These are phyloP conservation scores for Prillingera fragicola DNA, from an alignment of 1,284 basidiomycete species.

Conservation along the genomic window DNA sequence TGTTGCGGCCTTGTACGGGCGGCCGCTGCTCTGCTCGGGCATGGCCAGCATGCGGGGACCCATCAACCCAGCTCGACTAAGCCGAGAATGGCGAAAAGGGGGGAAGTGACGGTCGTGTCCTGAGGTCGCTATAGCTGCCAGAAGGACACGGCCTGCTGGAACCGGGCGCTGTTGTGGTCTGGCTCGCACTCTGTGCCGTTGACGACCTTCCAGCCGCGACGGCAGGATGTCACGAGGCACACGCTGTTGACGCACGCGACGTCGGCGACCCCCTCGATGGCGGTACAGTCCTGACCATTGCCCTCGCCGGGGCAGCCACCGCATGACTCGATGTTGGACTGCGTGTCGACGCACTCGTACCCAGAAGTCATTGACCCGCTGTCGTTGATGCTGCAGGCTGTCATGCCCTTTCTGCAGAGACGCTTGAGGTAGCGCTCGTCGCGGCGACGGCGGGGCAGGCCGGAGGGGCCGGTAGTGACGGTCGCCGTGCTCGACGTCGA, in stretches of 20 bases:
- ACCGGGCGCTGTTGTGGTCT: too few species aligned
- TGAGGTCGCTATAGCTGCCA: too few species aligned
- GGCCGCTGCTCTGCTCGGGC: too few species aligned
- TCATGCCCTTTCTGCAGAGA: slow-evolving; percentile 7
- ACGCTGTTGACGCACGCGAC: slow-evolving; percentile 16
- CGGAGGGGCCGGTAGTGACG: slow-evolving; percentile 9
- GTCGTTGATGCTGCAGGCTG: slow-evolving; percentile 13
- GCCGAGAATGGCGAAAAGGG: too few species aligned
- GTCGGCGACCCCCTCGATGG: slow-evolving; percentile 53
- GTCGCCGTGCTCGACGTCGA: too few species aligned
- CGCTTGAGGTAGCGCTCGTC: too few species aligned
- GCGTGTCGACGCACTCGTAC: slow-evolving; percentile 22
- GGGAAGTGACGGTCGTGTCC: too few species aligned
- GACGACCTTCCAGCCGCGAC: slow-evolving; percentile 8
- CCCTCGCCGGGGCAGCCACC: slow-evolving; percentile 62
- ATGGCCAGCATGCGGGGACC: too few species aligned
- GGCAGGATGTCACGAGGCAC: slow-evolving; percentile 17
- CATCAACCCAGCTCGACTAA: too few species aligned
- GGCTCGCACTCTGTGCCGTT: too few species aligned
- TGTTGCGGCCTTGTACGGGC: too few species aligned
- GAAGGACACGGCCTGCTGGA: too few species aligned
- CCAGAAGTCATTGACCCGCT: slow-evolving; percentile 5
- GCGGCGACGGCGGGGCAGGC: background rate
- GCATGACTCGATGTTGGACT: slow-evolving; percentile 47
- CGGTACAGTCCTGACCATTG: slow-evolving; percentile 61